These are phyloP conservation scores for Aspergillus viridinutans DNA, from an alignment of 2,329 filamentous ascomycete genomes.

Conservation along the genomic window DNA sequence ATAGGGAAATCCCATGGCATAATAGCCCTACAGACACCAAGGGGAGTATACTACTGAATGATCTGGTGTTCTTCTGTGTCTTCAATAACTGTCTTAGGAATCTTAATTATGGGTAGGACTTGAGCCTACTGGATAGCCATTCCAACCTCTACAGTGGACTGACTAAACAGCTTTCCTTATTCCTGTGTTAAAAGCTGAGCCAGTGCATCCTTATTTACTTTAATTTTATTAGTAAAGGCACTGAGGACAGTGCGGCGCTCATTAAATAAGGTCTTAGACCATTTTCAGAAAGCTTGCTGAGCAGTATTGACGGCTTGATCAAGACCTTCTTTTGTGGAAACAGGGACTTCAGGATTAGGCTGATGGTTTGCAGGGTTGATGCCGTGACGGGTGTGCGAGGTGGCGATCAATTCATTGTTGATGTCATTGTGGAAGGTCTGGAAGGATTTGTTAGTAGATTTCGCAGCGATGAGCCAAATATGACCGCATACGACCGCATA, in stretches of 20 bases:
- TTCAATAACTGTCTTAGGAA: slow-evolving; percentile 46
- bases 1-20: slow-evolving; percentile 57
- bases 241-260: slow-evolving; percentile 31
- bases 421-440: slow-evolving; percentile 51
- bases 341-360: slow-evolving; percentile 49
- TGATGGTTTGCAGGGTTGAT: slow-evolving; percentile 51
- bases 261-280: slow-evolving; percentile 38
- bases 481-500: no score
- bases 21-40: slow-evolving; percentile 49
- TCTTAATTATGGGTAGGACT: slow-evolving; percentile 23
- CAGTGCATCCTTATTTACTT: slow-evolving; percentile 33
- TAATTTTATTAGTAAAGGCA: slow-evolving; percentile 32
- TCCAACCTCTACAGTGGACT: slow-evolving; percentile 24
- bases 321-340: slow-evolving; percentile 47
- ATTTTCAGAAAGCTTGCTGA: slow-evolving; percentile 46
- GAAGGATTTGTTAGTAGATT: background rate
- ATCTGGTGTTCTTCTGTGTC: slow-evolving; percentile 41
- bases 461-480: no score
- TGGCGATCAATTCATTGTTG: slow-evolving; percentile 46
- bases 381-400: slow-evolving; percentile 43
- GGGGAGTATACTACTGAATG: slow-evolving; percentile 33
- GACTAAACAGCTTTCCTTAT: slow-evolving; percentile 37
- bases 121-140: slow-evolving; percentile 22
- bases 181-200: slow-evolving; percentile 40
- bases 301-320: slow-evolving; percentile 50